These are phyloP conservation scores for Canavalia ensiformis DNA, from an alignment of 306 rosid genomes.

Conservation along the genomic window DNA sequence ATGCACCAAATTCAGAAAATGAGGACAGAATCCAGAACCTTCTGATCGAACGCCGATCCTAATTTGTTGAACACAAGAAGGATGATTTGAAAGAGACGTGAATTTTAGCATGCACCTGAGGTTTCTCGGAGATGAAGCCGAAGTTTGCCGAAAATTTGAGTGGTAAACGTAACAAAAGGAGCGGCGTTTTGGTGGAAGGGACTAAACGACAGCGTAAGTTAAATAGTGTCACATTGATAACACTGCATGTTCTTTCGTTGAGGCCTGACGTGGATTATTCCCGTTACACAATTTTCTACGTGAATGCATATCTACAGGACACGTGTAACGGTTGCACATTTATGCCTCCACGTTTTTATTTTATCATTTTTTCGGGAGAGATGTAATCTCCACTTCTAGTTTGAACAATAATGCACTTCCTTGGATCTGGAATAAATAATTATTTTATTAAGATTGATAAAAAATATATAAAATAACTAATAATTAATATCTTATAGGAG, in stretches of 20 bases:
- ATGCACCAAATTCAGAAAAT: conserved; percentile 19
- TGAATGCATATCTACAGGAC: neutral
- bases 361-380: neutral
- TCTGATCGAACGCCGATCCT: neutral
- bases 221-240: neutral
- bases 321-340: neutral
- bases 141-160: conserved; percentile 6
- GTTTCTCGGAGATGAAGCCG: neutral
- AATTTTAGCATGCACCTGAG: conserved; percentile 32
- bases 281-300: neutral
- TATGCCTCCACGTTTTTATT: conserved; percentile 2
- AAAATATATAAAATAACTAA: too few relatives aligned
- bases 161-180: conserved; percentile 5
- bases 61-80: too few relatives aligned
- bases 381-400: too few relatives aligned
- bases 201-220: conserved; percentile 45
- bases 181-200: neutral
- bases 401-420: too few relatives aligned
- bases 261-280: neutral
- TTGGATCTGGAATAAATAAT: too few relatives aligned
- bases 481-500: too few relatives aligned
- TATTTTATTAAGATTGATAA: too few relatives aligned
- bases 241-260: conserved; percentile 3
- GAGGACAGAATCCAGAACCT: neutral
- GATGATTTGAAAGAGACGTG: conserved; percentile 3